Evolutionary conservation across 306 rosid species (phyloP), one percentile per base, ranked within the genome.

Genomic region (Abrus precatorius): DNA sequence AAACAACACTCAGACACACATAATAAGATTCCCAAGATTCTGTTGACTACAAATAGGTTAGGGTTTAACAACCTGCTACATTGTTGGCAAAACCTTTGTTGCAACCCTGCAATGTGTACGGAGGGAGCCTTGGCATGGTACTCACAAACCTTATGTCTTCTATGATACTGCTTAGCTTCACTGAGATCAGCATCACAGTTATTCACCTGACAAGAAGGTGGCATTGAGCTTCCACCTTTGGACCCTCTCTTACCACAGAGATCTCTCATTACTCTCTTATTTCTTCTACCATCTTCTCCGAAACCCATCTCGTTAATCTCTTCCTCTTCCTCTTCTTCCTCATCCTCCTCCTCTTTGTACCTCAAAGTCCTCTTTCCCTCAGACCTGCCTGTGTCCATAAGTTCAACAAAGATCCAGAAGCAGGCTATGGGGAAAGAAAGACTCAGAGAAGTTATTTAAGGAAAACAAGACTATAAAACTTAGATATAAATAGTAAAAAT

Each of bases 21-120:
- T n/a, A 8, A 76, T 13, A 0, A 49, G 32, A 44, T 27, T 48
- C 13, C 52, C 7, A 33, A 7, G 69, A 50, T 13, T 9, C 4
- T 4, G 4, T 65, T 32, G 48, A 73, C 3, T 69, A 5, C 1
- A 75, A 41, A 54, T 5, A 78, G 68, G 75, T 75, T 92, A 91
- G 97, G 96, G 94, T 92, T 92, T 83, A 27, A 20, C 5, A 87
- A 83, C 99, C 98, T 90, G 96, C 99, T 95, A 63, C 99, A 93
- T 91, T 95, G 99, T 85, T 95, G 99, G 83, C 99, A 95, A 86
- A 95, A 95, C 49, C 99, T 89, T 77, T 93, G 93, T 5, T 69
- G 89, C 50, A 50, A 47, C n/a, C 90, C 98, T 30, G 76, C 80
- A 45, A 93, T 66, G 38, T 41, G 53, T 82, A 90, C 97, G 63